Conservation (phyloP, 495 filamentous ascomycete genomes). For the Daldinia vernicosa region DNA sequence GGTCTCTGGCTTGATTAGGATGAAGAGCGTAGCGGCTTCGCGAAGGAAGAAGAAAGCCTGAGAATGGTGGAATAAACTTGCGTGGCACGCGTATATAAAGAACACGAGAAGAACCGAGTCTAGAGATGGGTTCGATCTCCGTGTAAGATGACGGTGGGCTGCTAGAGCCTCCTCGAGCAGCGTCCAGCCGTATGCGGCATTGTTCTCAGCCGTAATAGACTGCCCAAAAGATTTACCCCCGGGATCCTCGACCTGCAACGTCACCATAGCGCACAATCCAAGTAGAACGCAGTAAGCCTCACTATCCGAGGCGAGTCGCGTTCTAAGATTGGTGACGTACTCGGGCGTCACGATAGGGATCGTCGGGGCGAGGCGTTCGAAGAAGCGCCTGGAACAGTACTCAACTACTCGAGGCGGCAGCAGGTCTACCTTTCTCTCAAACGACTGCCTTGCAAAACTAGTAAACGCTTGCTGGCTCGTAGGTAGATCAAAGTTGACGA, state of each 20-base stretch:
- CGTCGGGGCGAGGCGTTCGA: slow-evolving; percentile 53
- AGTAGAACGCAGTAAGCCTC: slow-evolving; percentile 49
- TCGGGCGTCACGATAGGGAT: slow-evolving; percentile 51
- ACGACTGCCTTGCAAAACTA: slow-evolving; percentile 36
- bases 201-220: slow-evolving; percentile 26
- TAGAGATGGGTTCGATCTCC: slow-evolving; percentile 57
- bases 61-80: slow-evolving; percentile 68
- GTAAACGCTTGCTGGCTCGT: slow-evolving; percentile 32
- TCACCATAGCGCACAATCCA: slow-evolving; percentile 48
- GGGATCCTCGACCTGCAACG: slow-evolving; percentile 49
- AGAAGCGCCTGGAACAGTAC: slow-evolving; percentile 51
- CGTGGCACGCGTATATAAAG: slow-evolving; percentile 76
- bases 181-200: slow-evolving; percentile 45
- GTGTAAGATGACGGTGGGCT: slow-evolving; percentile 32
- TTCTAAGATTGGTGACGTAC: slow-evolving; percentile 42
- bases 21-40: slow-evolving; percentile 65
- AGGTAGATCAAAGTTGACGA: slow-evolving; percentile 15
- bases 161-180: slow-evolving; percentile 44
- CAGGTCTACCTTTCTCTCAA: slow-evolving; percentile 23
- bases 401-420: slow-evolving; percentile 38
- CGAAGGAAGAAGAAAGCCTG: slow-evolving; percentile 70
- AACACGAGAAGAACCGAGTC: slow-evolving; percentile 71
- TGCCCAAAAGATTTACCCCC: slow-evolving; percentile 18
- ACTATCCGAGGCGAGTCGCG: slow-evolving; percentile 33
- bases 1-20: slow-evolving; percentile 51